Base-by-base conservation (phyloP, 2,329 filamentous ascomycete genomes). In the Cryoendolithus antarcticus region DNA sequence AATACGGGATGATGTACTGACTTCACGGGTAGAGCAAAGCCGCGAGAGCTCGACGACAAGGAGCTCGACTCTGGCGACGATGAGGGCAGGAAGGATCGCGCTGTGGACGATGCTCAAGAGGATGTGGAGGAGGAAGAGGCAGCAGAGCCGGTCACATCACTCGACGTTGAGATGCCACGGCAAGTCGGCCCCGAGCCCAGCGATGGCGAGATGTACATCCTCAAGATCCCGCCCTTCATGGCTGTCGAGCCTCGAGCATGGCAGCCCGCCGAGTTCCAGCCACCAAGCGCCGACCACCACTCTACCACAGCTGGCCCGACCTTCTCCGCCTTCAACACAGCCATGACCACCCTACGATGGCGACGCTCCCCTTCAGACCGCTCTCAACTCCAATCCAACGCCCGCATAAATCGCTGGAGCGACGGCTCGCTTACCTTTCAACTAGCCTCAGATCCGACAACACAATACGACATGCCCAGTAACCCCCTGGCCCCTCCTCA, bases 391-490 rank as follows among this genome's bases (percentile, higher is more conserved):
- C 75, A 82, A 55, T 86, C 82, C 54, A 89, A 89, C 56, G 74
- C 83, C 2, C 73, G 79, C 45, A 64, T 89, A 24, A 75, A 84
- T 54, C 74, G 74, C 48, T 89, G 83, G 83, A 85, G 78, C 44
- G 83, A 89, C 53, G 83, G 83, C 24, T 85, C 80, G 3, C 65
- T 84, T 10, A 86, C 82, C 8, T 65, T 89, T 15, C 75, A 80
- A 11, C 68, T 88, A 15, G 83, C 82, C 9, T 77, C 75, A 43
- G 70, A 75, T 30, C 73, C 75, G 2, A 66, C 62, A 29, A 76
- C 79, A 47, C 82, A 88, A 52, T 88, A 80, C 64, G 80, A 86
- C 53, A 71, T 88, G 34, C 71, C 77, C 45, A 77, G 74, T 50
- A 86, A 84, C 60, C 62, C 69, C 19, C 72, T 86, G 35, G 81